Base-by-base conservation (phyloP, 2,329 filamentous ascomycete species). In the Claviceps purpurea region DNA sequence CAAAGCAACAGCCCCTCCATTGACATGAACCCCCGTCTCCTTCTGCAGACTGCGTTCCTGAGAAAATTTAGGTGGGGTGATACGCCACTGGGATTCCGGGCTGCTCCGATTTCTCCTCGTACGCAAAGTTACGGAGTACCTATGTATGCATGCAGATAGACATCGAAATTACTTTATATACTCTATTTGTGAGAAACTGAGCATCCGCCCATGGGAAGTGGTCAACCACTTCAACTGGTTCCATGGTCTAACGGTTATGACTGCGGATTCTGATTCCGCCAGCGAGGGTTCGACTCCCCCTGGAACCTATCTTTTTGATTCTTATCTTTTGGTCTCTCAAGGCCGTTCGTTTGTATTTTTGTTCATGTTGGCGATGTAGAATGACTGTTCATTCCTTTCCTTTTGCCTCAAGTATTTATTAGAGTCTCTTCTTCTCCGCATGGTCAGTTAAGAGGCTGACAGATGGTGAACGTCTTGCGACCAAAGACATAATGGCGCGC, bases 161-260 rank as follows among this genome's bases (percentile, higher is more conserved):
- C 1, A 1, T 34, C 1, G 11, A 0, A 1, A 4, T 11, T 4
- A 11, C 10, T 11, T 34, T 34, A 11, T 34, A 34, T 34, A 34
- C 0, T 34, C 1, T 4, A 0, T 11, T 34, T 34, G 3, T 3
- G 7, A 2, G 8, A 1, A 1, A 5, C 1, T 1, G 0, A 49
- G 2, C 50, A 56, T 7, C 42, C 46, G 24, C 4, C 54, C 60
- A 63, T 61, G 59, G 52, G 61, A 62, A 60, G 57, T 52, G 58
- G 58, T 22, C 2, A 47, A 64, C 61, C 57, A 52, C 54, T 61
- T 61, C 56, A 56, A 45, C 1, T 0, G 63, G 64, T 65, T 65
- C 59, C 61, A 61, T 66, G 63, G 62, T 66, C 64, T 66, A 65
- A 65, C 62, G 62, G 63, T 63, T 57, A 66, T 66, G 63, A 65